phyloP scores from a whole-genome alignment of 2,329 filamentous ascomycete species.

The Zalaria sp. region DNA sequence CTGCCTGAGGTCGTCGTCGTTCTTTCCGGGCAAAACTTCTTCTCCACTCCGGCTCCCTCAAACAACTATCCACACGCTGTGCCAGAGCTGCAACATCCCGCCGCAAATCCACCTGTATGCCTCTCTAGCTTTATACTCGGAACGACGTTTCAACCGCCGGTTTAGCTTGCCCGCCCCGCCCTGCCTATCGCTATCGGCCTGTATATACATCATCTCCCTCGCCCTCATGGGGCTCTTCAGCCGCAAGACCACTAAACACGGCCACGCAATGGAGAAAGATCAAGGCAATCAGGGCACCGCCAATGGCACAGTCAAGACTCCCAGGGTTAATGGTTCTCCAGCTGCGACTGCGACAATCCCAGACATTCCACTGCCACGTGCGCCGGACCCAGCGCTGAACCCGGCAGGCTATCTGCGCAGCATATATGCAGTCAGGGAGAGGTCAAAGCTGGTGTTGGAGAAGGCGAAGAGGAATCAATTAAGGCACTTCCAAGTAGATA shows the following conservation, averaged over 20 bases:
- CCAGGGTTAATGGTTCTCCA: constrained; percentile 9
- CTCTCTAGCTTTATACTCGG: too few relatives aligned
- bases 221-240: constrained; percentile 37
- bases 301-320: constrained; percentile 6
- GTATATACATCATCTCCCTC: neutral
- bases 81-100: too few relatives aligned
- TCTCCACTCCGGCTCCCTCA: too few relatives aligned
- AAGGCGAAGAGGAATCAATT: constrained; percentile 67
- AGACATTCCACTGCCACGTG: constrained; percentile 66
- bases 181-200: constrained; percentile 1
- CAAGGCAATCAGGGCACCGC: constrained; percentile 5
- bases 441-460: constrained; percentile 57
- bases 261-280: constrained; percentile 6
- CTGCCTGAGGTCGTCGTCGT: too few relatives aligned
- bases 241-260: constrained; percentile 31
- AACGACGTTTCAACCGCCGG: neutral
- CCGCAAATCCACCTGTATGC: too few relatives aligned
- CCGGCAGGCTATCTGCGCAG: constrained; percentile 84
- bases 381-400: constrained; percentile 77
- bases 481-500: constrained; percentile 78
- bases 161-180: constrained; percentile 1
- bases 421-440: constrained; percentile 73
- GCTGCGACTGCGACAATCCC: constrained; percentile 30
- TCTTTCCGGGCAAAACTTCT: too few relatives aligned
- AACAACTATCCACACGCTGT: too few relatives aligned